A percentile compares a stretch with the other conserved stretches of the same genome.
Evolutionary conservation across 371 early-diverging fungal species (phyloP).

Genomic region (Apophysomyces variabilis): DNA sequence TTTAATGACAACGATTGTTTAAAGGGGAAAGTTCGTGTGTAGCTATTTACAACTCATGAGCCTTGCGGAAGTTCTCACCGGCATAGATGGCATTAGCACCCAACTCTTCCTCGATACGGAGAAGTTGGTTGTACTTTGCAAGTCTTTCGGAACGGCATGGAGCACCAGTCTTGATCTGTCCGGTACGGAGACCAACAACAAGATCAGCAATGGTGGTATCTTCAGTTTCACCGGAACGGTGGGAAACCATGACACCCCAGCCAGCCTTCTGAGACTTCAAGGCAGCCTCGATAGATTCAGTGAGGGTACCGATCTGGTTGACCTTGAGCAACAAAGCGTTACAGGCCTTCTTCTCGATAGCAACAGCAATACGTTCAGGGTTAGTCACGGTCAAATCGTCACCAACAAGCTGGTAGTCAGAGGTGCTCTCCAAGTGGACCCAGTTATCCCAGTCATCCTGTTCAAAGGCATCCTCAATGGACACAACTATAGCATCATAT

Average conservation of each 20-base stretch:
- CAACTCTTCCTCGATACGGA: slow-evolving; percentile 92
- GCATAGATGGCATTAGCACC: slow-evolving; percentile 86
- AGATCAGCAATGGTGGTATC: slow-evolving; percentile 99
- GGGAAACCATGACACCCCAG: slow-evolving; percentile 99
- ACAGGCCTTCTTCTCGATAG: slow-evolving; percentile 94
- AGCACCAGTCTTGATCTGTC: slow-evolving; percentile 99
- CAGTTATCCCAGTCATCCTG: slow-evolving; percentile 98
- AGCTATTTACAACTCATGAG: slow-evolving; percentile 60
- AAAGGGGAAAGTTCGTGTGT: neutral
- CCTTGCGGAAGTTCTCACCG: slow-evolving; percentile 91
- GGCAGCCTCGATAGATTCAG: slow-evolving; percentile 91
- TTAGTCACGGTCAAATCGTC: slow-evolving; percentile 99
- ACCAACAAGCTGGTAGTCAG: slow-evolving; percentile 93
- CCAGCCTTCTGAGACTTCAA: slow-evolving; percentile 75
- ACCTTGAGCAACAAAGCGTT: slow-evolving; percentile 98
- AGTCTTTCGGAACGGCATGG: slow-evolving; percentile 98
- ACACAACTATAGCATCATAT: slow-evolving; percentile 61
- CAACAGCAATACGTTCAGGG: slow-evolving; percentile 88
- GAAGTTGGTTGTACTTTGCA: slow-evolving; percentile 98
- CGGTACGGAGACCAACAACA: slow-evolving; percentile 96
- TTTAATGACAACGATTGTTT: neutral
- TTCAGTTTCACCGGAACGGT: slow-evolving; percentile 99
- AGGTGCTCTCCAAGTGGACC: slow-evolving; percentile 74
- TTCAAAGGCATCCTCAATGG: slow-evolving; percentile 99
- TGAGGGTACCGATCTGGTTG: slow-evolving; percentile 99